phyloP scores from a whole-genome alignment of 2,329 filamentous ascomycete species.

The Aspergillus puulaauensis region DNA sequence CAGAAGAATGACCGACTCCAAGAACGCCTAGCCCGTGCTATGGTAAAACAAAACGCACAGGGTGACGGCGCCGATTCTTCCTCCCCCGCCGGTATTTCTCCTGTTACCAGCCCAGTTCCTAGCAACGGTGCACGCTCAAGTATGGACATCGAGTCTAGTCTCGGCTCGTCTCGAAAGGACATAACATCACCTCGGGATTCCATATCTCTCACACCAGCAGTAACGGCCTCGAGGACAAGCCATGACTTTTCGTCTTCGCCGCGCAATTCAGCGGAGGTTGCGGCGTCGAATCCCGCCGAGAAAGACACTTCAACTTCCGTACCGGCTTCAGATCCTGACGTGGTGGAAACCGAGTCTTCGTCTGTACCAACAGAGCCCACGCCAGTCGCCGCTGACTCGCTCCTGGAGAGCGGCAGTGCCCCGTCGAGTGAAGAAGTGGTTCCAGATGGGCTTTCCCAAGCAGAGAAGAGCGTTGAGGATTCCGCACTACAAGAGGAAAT shows the following conservation, averaged over 20 bases:
- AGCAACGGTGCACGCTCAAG: slow-evolving; percentile 43
- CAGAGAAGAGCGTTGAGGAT: slow-evolving; percentile 52
- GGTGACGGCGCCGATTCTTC: slow-evolving; percentile 47
- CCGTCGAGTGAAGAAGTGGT: slow-evolving; percentile 39
- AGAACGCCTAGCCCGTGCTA: slow-evolving; percentile 82
- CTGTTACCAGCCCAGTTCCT: slow-evolving; percentile 52
- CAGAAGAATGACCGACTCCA: slow-evolving; percentile 79
- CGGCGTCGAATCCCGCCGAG: slow-evolving; percentile 13
- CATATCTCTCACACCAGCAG: slow-evolving; percentile 12
- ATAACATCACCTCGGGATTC: slow-evolving; percentile 19
- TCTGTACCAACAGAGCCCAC: slow-evolving; percentile 18
- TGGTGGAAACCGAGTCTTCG: not conserved
- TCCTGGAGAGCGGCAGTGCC: slow-evolving; percentile 12
- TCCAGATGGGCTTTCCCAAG: slow-evolving; percentile 49
- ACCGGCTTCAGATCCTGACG: not conserved
- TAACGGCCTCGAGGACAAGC: slow-evolving; percentile 25
- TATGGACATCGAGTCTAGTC: slow-evolving; percentile 33
- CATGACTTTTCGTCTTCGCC: slow-evolving; percentile 26
- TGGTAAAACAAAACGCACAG: slow-evolving; percentile 68
- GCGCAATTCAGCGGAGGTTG: slow-evolving; percentile 29
- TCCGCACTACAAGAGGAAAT: slow-evolving; percentile 75
- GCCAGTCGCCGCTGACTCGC: slow-evolving; percentile 17
- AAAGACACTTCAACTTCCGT: not conserved
- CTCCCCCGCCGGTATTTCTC: slow-evolving; percentile 51
- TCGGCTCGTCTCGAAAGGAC: slow-evolving; percentile 22